Base-by-base conservation (phyloP, 306 rosid species). In the Calophaca sinica region DNA sequence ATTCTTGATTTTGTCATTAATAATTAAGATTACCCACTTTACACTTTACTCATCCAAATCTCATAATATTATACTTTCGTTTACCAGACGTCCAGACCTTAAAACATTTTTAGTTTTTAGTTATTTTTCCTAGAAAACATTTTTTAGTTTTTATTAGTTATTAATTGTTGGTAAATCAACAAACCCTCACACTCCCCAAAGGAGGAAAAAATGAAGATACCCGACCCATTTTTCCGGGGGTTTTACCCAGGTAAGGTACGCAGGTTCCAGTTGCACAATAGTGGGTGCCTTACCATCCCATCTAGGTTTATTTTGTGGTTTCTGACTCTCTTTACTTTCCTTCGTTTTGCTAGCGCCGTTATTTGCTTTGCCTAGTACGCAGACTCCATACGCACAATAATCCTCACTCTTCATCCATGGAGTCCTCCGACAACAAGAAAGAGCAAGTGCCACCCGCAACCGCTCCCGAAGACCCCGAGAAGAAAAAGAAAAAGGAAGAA, bases 401-500 rank as follows among this genome's bases (percentile, higher is more conserved):
- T 44, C 58, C 3, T 31, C 84, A 42, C 73, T 60, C 14, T 65
- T 66, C 59, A 42, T 28, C 77, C 9, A 85, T 85, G 88, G 86
- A 46, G 0, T 26, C 86, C 11, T 38, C 85, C 3, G 36, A 77
- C 3, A 71, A 9, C 80, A 82, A 54, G 5, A 69, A 82, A 48
- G 75, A 71, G 11, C 84, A 85, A 71, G 45, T 85, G 51, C 58
- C 74, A 20, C 41, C 73, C 15, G 3, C 44, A 5, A 38, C 52
- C 11, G 91, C 86, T 2, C 63, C 65, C 20, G 94, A 91, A 75
- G 98, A 94, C 77, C 98, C 92, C 0, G 98, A 94, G 83, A 92
- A 86, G 88, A 94, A 92, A 69, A 94, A 86, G 89, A 94, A 92
- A 76, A 94, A 94, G 82, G 93, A 92, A 48, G 97, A 92, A 69